Evolutionary conservation across 2,329 filamentous ascomycete genomes (phyloP).

Genomic region (Fusarium temperatum): DNA sequence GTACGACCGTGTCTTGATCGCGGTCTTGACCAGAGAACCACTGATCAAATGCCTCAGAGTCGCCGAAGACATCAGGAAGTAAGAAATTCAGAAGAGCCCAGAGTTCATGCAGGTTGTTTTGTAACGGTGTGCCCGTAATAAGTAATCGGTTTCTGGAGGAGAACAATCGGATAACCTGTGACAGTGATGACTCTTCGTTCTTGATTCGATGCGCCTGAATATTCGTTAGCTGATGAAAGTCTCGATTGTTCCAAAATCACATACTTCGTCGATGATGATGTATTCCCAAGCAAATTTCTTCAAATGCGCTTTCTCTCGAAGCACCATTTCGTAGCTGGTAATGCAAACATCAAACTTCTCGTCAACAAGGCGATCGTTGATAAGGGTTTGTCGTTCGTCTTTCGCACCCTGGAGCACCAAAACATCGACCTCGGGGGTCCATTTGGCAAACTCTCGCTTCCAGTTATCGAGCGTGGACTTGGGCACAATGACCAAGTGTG

Average conservation of each 20-base stretch:
- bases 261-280: slow-evolving; percentile 92
- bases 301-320: slow-evolving; percentile 91
- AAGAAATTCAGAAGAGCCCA: slow-evolving; percentile 98
- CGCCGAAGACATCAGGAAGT: slow-evolving; percentile 97
- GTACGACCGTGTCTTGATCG: slow-evolving; percentile 94
- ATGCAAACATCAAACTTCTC: slow-evolving; percentile 98
- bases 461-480: slow-evolving; percentile 99
- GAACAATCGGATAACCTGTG: slow-evolving; percentile 96
- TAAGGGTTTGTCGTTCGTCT: slow-evolving; percentile 87
- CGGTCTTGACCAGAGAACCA: slow-evolving; percentile 94
- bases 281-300: slow-evolving; percentile 99
- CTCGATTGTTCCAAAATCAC: neutral
- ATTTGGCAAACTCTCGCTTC: slow-evolving; percentile 91
- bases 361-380: slow-evolving; percentile 89
- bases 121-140: slow-evolving; percentile 95
- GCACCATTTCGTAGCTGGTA: slow-evolving; percentile 98
- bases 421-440: slow-evolving; percentile 96
- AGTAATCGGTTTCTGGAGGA: slow-evolving; percentile 93
- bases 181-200: slow-evolving; percentile 96
- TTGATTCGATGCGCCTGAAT: slow-evolving; percentile 88
- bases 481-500: slow-evolving; percentile 90
- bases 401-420: slow-evolving; percentile 94
- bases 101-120: slow-evolving; percentile 97
- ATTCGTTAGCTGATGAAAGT: slow-evolving; percentile 20
- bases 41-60: slow-evolving; percentile 94